phyloP scores from a whole-genome alignment of 148 eudicot genomes.

The Cornus controversa region DNA sequence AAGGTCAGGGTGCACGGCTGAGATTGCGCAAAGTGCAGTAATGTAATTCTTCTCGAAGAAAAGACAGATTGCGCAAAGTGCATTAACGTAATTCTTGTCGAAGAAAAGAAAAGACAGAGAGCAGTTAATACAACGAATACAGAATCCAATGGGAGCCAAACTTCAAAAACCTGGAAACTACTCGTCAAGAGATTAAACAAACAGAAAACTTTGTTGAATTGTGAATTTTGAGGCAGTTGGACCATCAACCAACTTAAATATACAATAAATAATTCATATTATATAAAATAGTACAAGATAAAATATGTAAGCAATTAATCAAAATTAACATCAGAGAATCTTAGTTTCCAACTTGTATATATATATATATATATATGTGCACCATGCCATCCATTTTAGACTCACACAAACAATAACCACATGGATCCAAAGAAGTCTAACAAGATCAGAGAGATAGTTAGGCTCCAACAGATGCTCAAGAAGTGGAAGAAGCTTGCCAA shows the following conservation, averaged over 20 bases:
- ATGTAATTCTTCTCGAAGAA: too few relatives aligned
- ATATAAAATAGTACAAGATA: too few relatives aligned
- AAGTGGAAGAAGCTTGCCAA: slow-evolving; percentile 78
- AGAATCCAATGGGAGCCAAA: not conserved
- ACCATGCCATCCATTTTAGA: not conserved
- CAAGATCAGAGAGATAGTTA: slow-evolving; percentile 84
- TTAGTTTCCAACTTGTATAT: not conserved
- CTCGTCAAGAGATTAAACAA: not conserved
- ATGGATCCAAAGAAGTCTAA: slow-evolving; percentile 72
- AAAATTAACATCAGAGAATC: not conserved
- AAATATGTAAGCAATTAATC: not conserved
- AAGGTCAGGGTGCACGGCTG: too few relatives aligned
- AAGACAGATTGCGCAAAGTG: too few relatives aligned
- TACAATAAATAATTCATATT: not conserved
- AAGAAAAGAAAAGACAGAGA: too few relatives aligned
- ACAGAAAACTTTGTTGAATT: not conserved
- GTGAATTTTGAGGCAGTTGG: slow-evolving; percentile 12
- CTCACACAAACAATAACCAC: not conserved
- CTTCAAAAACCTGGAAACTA: slow-evolving; percentile 10
- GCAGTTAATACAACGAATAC: not conserved
- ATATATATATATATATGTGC: not conserved
- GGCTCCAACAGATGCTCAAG: slow-evolving; percentile 75
- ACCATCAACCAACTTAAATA: slow-evolving; percentile 7
- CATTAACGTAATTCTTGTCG: too few relatives aligned
- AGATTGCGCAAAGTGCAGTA: too few relatives aligned